Percentiles rank a stretch among this genome's conserved stretches.
Evolutionary conservation across 106 monocot genomes (phyloP).

Genomic region (Ottelia alismoides): DNA sequence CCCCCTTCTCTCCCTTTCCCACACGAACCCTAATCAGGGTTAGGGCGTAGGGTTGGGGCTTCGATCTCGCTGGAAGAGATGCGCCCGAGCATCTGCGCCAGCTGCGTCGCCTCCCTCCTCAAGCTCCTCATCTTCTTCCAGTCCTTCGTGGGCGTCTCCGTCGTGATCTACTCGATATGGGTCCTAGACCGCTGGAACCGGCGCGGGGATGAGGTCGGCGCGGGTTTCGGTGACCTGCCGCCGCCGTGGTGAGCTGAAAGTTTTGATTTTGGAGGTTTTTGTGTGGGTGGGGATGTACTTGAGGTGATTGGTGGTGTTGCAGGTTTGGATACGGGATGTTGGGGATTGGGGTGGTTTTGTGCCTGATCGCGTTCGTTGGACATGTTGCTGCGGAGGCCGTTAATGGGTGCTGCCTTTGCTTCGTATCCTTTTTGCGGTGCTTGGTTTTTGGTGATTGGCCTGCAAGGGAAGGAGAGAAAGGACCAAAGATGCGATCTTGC

Average conservation of each 20-base stretch:
- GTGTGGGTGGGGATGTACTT: no score
- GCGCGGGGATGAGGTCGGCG: not conserved
- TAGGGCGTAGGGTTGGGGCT: no score
- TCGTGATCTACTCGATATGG: slow-evolving; percentile 64
- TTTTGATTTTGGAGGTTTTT: not conserved
- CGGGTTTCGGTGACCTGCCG: not conserved
- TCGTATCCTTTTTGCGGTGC: slow-evolving; percentile 58
- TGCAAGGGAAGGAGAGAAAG: no score
- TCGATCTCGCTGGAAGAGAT: slow-evolving; percentile 4
- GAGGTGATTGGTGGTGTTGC: not conserved
- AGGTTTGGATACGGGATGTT: slow-evolving; percentile 64
- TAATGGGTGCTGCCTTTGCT: slow-evolving; percentile 64
- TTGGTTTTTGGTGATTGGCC: no score
- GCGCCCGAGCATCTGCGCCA: slow-evolving; percentile 25
- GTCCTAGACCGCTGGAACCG: slow-evolving; percentile 31
- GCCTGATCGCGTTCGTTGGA: slow-evolving; percentile 48
- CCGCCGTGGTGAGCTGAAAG: not conserved
- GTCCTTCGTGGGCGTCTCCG: slow-evolving; percentile 49
- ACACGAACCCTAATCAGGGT: no score
- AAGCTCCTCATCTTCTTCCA: slow-evolving; percentile 79
- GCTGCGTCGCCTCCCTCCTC: slow-evolving; percentile 43
- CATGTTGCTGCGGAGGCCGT: slow-evolving; percentile 51
- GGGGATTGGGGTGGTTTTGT: slow-evolving; percentile 50
- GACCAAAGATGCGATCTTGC: no score
- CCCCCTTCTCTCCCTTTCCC: no score